Conservation (phyloP, 495 filamentous ascomycete genomes). For the Letharia columbiana region DNA sequence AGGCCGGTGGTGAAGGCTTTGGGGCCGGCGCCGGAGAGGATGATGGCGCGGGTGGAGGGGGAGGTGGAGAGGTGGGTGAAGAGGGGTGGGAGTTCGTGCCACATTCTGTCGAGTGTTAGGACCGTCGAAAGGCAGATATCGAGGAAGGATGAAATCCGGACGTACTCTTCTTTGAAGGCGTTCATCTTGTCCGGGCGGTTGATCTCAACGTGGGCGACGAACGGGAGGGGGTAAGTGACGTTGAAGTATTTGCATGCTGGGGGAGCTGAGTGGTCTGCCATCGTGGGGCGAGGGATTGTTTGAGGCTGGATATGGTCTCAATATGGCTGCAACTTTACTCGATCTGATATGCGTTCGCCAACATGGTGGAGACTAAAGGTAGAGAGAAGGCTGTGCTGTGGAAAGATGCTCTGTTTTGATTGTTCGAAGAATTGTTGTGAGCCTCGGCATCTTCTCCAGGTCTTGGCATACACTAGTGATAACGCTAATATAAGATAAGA, state of each 20-base stretch:
- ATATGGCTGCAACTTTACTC: no score
- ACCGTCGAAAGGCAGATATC: not conserved
- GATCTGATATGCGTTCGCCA: no score
- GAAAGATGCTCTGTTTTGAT: not conserved
- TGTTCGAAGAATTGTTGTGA: not conserved
- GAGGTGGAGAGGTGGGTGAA: slow-evolving; percentile 68
- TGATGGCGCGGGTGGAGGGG: slow-evolving; percentile 63
- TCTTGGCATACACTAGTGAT: not conserved
- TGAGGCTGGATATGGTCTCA: not conserved
- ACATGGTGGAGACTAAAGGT: not conserved
- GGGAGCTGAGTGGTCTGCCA: not conserved
- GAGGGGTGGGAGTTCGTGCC: slow-evolving; percentile 66
- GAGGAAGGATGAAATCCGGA: not conserved
- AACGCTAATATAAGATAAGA: slow-evolving; percentile 7
- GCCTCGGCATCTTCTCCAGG: not conserved
- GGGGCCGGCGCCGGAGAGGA: slow-evolving; percentile 76
- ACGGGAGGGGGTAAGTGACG: slow-evolving; percentile 57
- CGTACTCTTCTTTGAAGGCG: slow-evolving; percentile 67
- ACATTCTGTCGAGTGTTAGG: slow-evolving; percentile 53
- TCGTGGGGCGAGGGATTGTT: not conserved
- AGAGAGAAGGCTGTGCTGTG: not conserved
- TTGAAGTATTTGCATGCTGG: slow-evolving; percentile 62
- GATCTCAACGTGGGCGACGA: slow-evolving; percentile 88
- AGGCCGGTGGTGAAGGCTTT: slow-evolving; percentile 76
- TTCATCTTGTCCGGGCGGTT: slow-evolving; percentile 87